phyloP scores from a whole-genome alignment of 2,329 filamentous ascomycete genomes.

The Aspergillus quadrilineatus region DNA sequence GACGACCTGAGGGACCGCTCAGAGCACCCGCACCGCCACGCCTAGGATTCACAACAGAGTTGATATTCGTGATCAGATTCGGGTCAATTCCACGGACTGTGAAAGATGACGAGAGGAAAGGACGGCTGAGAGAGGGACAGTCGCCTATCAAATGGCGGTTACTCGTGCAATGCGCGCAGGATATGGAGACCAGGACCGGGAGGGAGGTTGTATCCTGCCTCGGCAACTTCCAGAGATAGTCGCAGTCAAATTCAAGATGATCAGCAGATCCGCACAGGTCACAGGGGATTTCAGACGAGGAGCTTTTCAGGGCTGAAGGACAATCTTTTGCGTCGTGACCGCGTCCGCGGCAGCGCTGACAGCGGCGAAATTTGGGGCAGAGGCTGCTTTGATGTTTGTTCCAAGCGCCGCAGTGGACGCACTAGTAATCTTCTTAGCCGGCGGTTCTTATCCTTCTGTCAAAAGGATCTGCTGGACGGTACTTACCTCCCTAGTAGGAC shows the following conservation, averaged over 20 bases:
- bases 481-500: constrained; percentile 44
- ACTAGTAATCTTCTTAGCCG: constrained; percentile 26
- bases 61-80: constrained; percentile 41
- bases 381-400: constrained; percentile 40
- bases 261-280: constrained; percentile 57
- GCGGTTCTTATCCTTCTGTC: not conserved
- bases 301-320: constrained; percentile 57
- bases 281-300: constrained; percentile 56
- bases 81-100: constrained; percentile 40
- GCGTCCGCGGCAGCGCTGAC: constrained; percentile 60
- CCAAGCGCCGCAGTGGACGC: constrained; percentile 45
- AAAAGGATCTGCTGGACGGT: not conserved
- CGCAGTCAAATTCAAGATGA: constrained; percentile 62
- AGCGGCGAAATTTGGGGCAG: constrained; percentile 44
- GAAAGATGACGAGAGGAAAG: constrained; percentile 37
- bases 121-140: constrained; percentile 37
- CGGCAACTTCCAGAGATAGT: constrained; percentile 56
- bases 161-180: constrained; percentile 46
- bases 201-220: constrained; percentile 24
- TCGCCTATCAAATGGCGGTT: constrained; percentile 46
- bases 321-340: constrained; percentile 59
- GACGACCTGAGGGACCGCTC: constrained; percentile 19
- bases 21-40: constrained; percentile 13
- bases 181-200: constrained; percentile 43
- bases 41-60: constrained; percentile 22